These are phyloP conservation scores for Blastobotrys capitulatus DNA, from an alignment of 1,139 yeast species.

Conservation along the genomic window DNA sequence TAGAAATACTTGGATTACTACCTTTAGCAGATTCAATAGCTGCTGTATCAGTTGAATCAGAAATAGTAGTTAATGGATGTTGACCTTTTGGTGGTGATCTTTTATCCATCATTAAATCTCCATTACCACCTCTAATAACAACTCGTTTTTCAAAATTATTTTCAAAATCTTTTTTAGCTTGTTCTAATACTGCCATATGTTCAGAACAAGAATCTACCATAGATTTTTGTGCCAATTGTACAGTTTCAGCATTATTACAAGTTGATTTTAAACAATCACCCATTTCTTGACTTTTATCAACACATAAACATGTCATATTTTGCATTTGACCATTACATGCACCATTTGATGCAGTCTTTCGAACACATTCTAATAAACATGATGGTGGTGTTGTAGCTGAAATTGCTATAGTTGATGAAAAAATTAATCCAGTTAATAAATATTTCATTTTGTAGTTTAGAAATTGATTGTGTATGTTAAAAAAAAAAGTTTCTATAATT, in stretches of 20 bases:
- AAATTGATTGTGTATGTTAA: neutral
- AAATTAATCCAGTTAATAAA: neutral
- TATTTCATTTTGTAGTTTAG: neutral
- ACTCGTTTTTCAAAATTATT: neutral
- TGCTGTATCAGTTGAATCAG: neutral
- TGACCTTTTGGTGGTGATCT: neutral
- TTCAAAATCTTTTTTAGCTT: neutral
- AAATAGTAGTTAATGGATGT: neutral
- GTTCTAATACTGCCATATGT: neutral
- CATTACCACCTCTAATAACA: neutral
- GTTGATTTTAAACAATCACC: neutral
- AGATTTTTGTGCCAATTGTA: neutral
- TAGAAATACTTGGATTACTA: neutral
- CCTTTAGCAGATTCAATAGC: neutral
- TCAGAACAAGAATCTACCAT: neutral
- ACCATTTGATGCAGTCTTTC: constrained; percentile 38
- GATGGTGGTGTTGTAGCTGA: constrained; percentile 71
- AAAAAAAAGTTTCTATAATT: too few relatives aligned
- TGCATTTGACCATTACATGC: constrained; percentile 2
- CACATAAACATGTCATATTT: constrained; percentile 3
- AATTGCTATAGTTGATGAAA: neutral
- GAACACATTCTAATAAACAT: constrained; percentile 82
- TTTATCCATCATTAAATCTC: neutral
- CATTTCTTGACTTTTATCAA: neutral
- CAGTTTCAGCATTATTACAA: neutral